These are phyloP conservation scores for Edaphochlamys debaryana DNA, from an alignment of 139 green algal genomes.

Conservation along the genomic window DNA sequence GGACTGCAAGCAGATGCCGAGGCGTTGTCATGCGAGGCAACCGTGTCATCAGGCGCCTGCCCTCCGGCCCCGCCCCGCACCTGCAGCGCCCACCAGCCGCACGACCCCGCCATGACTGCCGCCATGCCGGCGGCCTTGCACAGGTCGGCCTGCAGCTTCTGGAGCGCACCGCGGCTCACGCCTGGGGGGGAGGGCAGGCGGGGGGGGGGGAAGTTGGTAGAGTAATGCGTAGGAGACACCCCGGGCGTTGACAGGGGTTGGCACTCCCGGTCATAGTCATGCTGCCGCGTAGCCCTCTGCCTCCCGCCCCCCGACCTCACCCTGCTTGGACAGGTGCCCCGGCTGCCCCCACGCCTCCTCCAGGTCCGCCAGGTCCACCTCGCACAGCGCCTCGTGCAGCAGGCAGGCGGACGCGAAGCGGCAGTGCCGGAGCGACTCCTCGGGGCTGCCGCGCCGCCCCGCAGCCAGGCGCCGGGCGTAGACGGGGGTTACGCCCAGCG, in stretches of 20 bases:
- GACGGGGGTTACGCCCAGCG: conserved; percentile 2
- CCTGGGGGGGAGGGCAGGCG: conserved; percentile 35
- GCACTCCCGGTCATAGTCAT: too few relatives aligned
- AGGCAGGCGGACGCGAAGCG: conserved; percentile 63
- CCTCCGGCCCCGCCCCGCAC: neutral
- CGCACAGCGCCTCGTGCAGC: conserved; percentile 52
- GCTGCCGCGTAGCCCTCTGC: too few relatives aligned
- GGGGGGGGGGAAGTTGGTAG: too few relatives aligned
- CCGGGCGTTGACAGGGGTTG: too few relatives aligned
- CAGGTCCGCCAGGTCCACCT: conserved; percentile 50
- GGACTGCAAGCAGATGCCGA: too few relatives aligned
- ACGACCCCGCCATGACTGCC: conserved; percentile 43
- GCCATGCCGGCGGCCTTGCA: conserved; percentile 73
- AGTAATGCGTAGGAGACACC: too few relatives aligned
- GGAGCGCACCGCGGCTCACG: conserved; percentile 60
- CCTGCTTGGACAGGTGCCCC: conserved; percentile 39
- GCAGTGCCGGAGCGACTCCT: conserved; percentile 38
- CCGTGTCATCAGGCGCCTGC: too few relatives aligned
- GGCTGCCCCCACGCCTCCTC: conserved; percentile 49
- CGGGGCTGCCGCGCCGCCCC: conserved; percentile 13
- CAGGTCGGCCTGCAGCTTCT: conserved; percentile 71
- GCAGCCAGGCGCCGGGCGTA: conserved; percentile 21
- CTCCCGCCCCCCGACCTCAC: neutral
- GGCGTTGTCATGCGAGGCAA: too few relatives aligned
- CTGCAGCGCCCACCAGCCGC: conserved; percentile 72